phyloP scores from a whole-genome alignment of 2,329 filamentous ascomycete species.

The Clathrospora elynae region DNA sequence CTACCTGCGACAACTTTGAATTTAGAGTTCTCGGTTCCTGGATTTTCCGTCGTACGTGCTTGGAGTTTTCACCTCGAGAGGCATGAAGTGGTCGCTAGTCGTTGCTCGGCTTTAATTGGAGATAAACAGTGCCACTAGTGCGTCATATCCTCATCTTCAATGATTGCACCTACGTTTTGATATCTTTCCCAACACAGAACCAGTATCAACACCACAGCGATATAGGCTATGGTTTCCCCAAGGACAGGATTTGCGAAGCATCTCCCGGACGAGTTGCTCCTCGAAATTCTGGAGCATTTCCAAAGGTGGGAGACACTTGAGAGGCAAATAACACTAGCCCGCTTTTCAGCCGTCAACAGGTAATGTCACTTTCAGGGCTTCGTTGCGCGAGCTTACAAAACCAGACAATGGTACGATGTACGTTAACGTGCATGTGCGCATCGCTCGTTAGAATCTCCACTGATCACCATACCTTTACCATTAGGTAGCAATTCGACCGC shows the following conservation, averaged over 20 bases:
- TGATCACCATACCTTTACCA: not conserved
- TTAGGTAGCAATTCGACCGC: constrained; percentile 49
- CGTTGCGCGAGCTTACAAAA: constrained; percentile 7
- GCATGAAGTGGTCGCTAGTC: too few relatives aligned
- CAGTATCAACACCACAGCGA: not conserved
- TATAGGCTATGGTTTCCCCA: constrained; percentile 4
- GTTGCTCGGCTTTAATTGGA: too few relatives aligned
- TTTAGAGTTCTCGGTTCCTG: too few relatives aligned
- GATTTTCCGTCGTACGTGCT: too few relatives aligned
- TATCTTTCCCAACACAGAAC: constrained; percentile 2
- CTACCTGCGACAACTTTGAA: too few relatives aligned
- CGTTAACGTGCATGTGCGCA: not conserved
- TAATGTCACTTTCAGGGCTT: constrained; percentile 10
- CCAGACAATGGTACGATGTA: constrained; percentile 61
- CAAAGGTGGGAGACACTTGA: constrained; percentile 27
- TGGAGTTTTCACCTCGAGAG: too few relatives aligned
- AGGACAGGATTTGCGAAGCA: constrained; percentile 35
- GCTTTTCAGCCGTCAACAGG: constrained; percentile 55
- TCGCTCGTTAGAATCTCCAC: not conserved
- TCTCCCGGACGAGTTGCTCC: constrained; percentile 61
- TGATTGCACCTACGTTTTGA: not conserved
- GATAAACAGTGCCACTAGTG: too few relatives aligned
- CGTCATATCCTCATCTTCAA: constrained; percentile 5
- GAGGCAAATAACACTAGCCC: constrained; percentile 56
- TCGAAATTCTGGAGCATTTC: constrained; percentile 56